Evolutionary conservation across 768 basidiomycete species (phyloP), one percentile per base, ranked within the genome.

Genomic region (Amanita thiersii): DNA sequence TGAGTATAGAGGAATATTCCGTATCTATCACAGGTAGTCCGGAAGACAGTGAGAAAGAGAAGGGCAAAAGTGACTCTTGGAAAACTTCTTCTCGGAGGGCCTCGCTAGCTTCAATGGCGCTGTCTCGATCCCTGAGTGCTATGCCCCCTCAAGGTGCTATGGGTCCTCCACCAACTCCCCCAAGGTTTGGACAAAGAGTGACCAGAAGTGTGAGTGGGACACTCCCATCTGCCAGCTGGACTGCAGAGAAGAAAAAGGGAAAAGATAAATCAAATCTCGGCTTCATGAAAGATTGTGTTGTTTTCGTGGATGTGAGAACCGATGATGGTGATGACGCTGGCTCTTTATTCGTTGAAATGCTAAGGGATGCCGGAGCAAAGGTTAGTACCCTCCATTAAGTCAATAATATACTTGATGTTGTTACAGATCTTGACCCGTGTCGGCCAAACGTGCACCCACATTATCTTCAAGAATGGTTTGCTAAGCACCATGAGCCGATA

Each of bases 291-390:
- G 74, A 77, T 9, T 91, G 89, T 42, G 70, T 73, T 1, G 79
- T 90, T 6, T 92, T 87, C 51, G 89, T 93, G 36, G 91, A 93
- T 54, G 86, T 94, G 19, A 78, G 81, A 44, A 88, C 85, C 0
- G 86, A 88, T 40, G 79, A 83, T 40, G 83, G 86, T 1, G 81
- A 84, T 31, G 83, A 93, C 52, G 86, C 86, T 0, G 81, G 86
- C 0, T 73, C 73, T 18, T 60, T 90, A 50, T 93, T 93, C 52
- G 73, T 81, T 10, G 86, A 92, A 36, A 88, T 92, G 82, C 58
- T 93, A 49, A 74, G 74, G 49, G 70, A 70, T 21, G 63, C 91
- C 7, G 92, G 91, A 14, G 91, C 91, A 32, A 77, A 75, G 69
- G 91, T 91, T 48, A 46, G 73, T 56, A 6, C 6, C 37, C 28